Base-by-base conservation (phyloP, 163 green algal genomes). In the Scenedesmus sp. region DNA sequence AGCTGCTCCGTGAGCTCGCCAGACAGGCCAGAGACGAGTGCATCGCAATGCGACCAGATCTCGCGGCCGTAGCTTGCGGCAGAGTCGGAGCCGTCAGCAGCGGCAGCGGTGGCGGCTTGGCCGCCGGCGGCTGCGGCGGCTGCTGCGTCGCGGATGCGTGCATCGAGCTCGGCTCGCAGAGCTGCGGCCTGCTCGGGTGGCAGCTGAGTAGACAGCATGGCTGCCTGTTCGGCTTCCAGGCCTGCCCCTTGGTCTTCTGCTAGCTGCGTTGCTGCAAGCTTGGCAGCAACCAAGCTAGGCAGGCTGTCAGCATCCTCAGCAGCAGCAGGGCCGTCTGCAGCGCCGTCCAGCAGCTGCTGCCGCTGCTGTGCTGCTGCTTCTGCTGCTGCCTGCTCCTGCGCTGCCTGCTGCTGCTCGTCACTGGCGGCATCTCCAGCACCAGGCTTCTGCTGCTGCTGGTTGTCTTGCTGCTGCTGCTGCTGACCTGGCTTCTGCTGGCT, bases 1-100 rank as follows among this genome's bases (percentile, higher is more conserved):
- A 99, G 96, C 95, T 99, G 97, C 96, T 99, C 98, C 54, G 97
- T 95, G 60, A 99, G 96, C 94, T 99, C 98, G 10, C 95, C 95
- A 59, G 94, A 90, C 62, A 96, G 91, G 57, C 94, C 94, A 23
- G 93, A 88, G 0, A 96, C 98, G 66, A 99, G 95, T 20, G 94
- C 93, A 88, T 99, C 98, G 93, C 96, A 99, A 16, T 92, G 94
- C 6, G 81, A 66, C 98, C 98, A 99, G 89, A 97, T 90, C 81
- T 95, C 94, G 4, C 34, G 73, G 2, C 96, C 95, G 23, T 96
- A 94, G 64, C 84, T 92, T 1, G 67, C 82, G 7, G 82, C 90
- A 3, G 20, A 6, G 85, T 52, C 64, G 85, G 34, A 7, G 52
- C 18, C 77, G 26, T n/a, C 88, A 76, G 34, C 46, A 76, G 86